Conservation (phyloP, 1,139 yeast species). For the Debaryomyces coudertii region DNA sequence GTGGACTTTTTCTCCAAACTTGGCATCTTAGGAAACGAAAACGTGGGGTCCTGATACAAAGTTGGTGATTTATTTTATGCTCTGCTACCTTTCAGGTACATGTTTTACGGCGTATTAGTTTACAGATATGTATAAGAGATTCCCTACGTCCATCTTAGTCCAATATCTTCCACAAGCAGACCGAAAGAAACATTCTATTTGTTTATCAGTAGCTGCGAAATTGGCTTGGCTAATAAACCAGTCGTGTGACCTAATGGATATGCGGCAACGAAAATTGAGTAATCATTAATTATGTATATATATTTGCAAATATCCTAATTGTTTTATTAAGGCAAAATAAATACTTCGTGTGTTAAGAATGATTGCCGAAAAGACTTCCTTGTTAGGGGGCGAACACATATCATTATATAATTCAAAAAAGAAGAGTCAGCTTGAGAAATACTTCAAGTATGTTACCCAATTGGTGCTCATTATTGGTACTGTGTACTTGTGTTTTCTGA, state of each 20-base stretch:
- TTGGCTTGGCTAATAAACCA: background rate
- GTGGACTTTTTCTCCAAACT: no score
- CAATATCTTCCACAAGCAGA: background rate
- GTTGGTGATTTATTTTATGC: background rate
- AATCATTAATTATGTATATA: background rate
- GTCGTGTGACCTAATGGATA: slow-evolving; percentile 1
- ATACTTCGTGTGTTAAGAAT: background rate
- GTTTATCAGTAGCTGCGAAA: slow-evolving; percentile 4
- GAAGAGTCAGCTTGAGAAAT: slow-evolving; percentile 4
- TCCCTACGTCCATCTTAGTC: background rate
- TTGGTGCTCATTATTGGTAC: slow-evolving; percentile 5
- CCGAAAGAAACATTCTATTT: background rate
- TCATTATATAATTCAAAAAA: slow-evolving; percentile 9
- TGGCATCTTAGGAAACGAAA: background rate
- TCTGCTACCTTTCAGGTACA: background rate
- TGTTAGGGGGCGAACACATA: slow-evolving; percentile 6
- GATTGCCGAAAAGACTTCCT: slow-evolving; percentile 7
- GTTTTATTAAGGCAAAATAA: background rate
- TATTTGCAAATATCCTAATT: background rate
- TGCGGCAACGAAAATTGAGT: background rate
- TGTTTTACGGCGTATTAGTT: background rate
- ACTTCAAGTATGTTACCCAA: background rate
- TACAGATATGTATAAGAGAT: background rate
- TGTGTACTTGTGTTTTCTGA: background rate
- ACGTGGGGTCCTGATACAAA: background rate